Base-by-base conservation (phyloP, 2,329 filamentous ascomycete genomes). In the Venturia pyrina region DNA sequence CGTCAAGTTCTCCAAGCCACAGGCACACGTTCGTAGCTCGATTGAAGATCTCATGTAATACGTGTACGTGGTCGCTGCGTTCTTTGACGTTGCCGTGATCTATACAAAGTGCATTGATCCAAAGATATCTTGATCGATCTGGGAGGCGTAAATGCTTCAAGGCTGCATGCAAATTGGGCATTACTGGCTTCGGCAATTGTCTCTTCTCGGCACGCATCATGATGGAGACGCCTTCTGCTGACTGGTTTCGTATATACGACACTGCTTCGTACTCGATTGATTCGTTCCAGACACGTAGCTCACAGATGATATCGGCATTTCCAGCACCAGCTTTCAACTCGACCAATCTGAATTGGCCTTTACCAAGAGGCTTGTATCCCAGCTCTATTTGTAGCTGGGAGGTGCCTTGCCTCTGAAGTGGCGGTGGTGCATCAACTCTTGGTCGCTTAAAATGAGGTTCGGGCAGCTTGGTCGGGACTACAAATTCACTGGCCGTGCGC, bases 41-140 rank as follows among this genome's bases (percentile, higher is more conserved):
- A 28, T 68, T 69, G 64, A 77, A 78, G 32, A 78, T 75, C 1
- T 64, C 60, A 3, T 70, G 60, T 73, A 78, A 77, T 66, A 74
- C 70, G 24, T 70, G 67, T 3, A 78, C 74, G 65, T 78, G 76
- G 32, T 71, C 65, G 53, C 72, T 73, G 48, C 72, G 72, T 63
- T 78, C 77, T 1, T 69, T 48, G 8, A 28, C 19, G 48, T 60
- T 66, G 13, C 34, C 48, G 13, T 66, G 65, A 28, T 64, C 62
- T 34, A 64, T 64, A 24, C 60, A 62, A 3, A 62, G 11, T 7
- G 60, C 60, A 34, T 62, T 62, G 37, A 62, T 21, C 34, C 37
- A 62, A 24, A 62, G 37, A 13, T 17, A 62, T 34, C 60, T 44
- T 24, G 60, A 44, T 8, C 44, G 40, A 24, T 62, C 34, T 5